A percentile compares a stretch with the other conserved stretches of the same genome.
Evolutionary conservation across 164 flowering plant genomes (phyloP).

Genomic region (Kingdonia uniflora): DNA sequence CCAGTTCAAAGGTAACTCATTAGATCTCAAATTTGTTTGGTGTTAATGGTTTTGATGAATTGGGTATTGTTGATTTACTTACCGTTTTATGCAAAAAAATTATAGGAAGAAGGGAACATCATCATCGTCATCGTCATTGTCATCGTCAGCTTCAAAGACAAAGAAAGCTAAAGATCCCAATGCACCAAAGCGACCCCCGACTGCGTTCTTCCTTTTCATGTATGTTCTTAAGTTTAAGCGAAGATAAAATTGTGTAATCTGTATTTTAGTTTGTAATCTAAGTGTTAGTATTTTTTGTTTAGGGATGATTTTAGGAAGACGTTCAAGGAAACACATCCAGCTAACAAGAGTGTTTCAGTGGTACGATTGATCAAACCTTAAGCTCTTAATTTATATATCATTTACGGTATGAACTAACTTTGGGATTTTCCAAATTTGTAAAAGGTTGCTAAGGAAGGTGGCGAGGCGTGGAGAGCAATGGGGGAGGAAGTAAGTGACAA

Average conservation of each 20-base stretch:
- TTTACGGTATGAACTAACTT: too few species aligned
- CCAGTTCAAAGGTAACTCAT: slow-evolving; percentile 31
- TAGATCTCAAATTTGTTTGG: background rate
- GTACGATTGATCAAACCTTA: slow-evolving; percentile 18
- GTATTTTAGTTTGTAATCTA: background rate
- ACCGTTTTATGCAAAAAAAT: background rate
- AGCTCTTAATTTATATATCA: too few species aligned
- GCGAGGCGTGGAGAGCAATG: slow-evolving; percentile 76
- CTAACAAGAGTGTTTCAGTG: slow-evolving; percentile 38
- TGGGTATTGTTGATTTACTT: background rate
- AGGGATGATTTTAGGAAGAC: slow-evolving; percentile 79
- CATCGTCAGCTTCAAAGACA: slow-evolving; percentile 28
- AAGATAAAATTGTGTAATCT: too few species aligned
- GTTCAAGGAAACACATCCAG: slow-evolving; percentile 62
- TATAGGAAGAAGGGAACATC: slow-evolving; percentile 55
- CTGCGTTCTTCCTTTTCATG: slow-evolving; percentile 89
- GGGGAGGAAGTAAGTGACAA: slow-evolving; percentile 46
- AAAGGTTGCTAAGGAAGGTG: slow-evolving; percentile 79
- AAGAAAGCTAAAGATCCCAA: slow-evolving; percentile 53
- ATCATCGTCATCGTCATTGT: too few species aligned
- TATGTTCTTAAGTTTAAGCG: slow-evolving; percentile 13
- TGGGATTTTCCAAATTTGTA: too few species aligned
- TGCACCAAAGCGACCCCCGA: slow-evolving; percentile 76
- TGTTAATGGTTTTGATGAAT: background rate
- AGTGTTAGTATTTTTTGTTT: slow-evolving; percentile 1